Base-by-base conservation (phyloP, 2,329 filamentous ascomycete species). In the Xylaria sp. region DNA sequence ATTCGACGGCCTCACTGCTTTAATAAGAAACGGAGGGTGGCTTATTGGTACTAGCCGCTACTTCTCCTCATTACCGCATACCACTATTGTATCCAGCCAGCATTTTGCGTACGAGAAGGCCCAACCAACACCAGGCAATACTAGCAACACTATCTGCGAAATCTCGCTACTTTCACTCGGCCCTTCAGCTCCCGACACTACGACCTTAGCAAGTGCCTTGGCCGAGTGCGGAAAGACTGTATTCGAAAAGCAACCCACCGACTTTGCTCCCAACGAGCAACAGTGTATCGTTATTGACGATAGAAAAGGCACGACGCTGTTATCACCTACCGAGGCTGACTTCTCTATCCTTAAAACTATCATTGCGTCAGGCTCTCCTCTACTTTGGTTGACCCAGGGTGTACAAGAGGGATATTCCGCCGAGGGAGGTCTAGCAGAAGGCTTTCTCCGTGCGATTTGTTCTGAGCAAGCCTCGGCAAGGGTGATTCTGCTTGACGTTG, bases 381-480 rank as follows among this genome's bases (percentile, higher is more conserved):
- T 71, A 12, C 51, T 74, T 12, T 74, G 74, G 75, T 36, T 75
- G 13, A 75, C 74, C 1, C 49, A 62, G 41, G 74, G 74, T 10
- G 71, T 73, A 8, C 69, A 73, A 28, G 67, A 75, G 33, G 74
- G 73, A 3, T 31, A 51, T 23, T 67, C 36, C 55, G 51, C 67
- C 18, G 62, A 64, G n/a, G 68, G 70, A 20, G 72, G 70, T 13
- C 65, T 76, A 58, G 71, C 66, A n/a, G 69, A 72, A 41, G 74
- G 74, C 39, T 70, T 76, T 33, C 71, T 75, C 15, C 71, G 75
- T 13, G 73, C 64, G 1, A 61, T 76, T 7, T 68, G 72, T 51
- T 76, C 74, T 5, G 74, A 77, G 52, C 71, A 75, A 25, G 73
- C 72, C 28, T 62, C 74, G 3, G 63, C 66, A 2, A 72, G 54